Base-by-base conservation (phyloP, 2,329 filamentous ascomycete species). In the Fusarium graminum region DNA sequence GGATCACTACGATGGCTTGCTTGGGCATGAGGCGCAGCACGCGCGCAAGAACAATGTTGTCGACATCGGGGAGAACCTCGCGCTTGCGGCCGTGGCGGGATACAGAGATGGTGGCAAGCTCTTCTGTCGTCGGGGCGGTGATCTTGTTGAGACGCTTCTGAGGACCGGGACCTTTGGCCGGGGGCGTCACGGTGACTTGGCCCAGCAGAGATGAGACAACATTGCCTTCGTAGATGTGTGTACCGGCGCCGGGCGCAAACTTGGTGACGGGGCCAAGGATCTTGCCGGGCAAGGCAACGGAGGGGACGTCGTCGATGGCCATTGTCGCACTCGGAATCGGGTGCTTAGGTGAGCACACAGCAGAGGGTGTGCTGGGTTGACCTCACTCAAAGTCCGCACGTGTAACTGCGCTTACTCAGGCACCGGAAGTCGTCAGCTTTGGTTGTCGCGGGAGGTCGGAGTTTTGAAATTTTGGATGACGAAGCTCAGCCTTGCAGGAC, bases 121-220 rank as follows among this genome's bases (percentile, higher is more conserved):
- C 76, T 28, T 80, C 77, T 19, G 81, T 72, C 6, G 76, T 72
- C 3, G 82, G 75, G 4, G 82, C 79, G 11, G 80, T 82, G 72
- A 89, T 86, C 73, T 85, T 85, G 73, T 85, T 87, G 69, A 86
- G 80, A 38, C 87, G 85, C 77, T 88, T 88, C 53, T 80, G 76
- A n/a, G 84, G 83, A 19, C 83, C 83, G 45, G 83, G 77, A 45
- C 78, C 72, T 59, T 79, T 83, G 69, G 77, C 78, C 4, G 83
- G 79, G 49, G 82, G 79, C 28, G 81, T 80, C 59, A 90, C 79
- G 58, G 83, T 79, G 65, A 94, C 86, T 39, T 86, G 85, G 45
- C 94, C 94, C 47, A 93, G 86, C 63, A 97, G 88, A 19, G 94
- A 97, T 60, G 94, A 90, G 77, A 91, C 91, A 70, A 97, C 86